Base-by-base conservation (phyloP, 768 basidiomycete species). In the Kwoniella sp. region DNA sequence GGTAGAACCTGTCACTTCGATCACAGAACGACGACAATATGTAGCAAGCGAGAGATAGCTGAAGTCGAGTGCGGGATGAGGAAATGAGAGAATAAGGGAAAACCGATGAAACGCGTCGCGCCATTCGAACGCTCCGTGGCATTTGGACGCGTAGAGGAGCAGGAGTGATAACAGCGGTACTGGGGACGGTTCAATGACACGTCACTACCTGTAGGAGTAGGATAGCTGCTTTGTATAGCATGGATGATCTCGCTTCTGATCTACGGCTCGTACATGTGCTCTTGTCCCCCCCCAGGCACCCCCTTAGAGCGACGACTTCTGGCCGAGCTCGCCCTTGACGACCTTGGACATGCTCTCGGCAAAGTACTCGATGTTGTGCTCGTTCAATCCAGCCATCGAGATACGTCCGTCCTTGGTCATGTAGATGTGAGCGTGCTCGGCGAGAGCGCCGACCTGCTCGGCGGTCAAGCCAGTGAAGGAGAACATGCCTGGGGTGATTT, bases 331-430 rank as follows among this genome's bases (percentile, higher is more conserved):
- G 31, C 74, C 74, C 65, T 75, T 75, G 60, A 75, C 74, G 22
- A 69, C 73, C 53, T 74, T 73, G 32, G 68, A 69, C 26, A 75
- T 69, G 50, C 59, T 64, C 54, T 75, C 71, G 39, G 74, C 71
- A 51, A 75, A 75, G 66, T 75, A 73, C 66, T 71, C 69, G n/a
- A 93, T 74, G 75, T 92, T 95, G 54, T 78, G 68, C 39, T 77
- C 81, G 79, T 90, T 93, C 77, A 93, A 74, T 14, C 88, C 91
- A 3, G 90, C 88, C 90, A 96, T 93, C 50, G 88, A 90, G 65
- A 96, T 93, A 43, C 91, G 80, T 40, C 91, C 68, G 53, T 70
- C 64, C 54, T 58, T 62, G 10, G 66, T 69, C 34, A 73, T 40
- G 67, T 73, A 76, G 50, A 76, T 70, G 28, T 62, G 60, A 12